Conservation (phyloP, 129 eudicot genomes). For the Saussurea involucrata region DNA sequence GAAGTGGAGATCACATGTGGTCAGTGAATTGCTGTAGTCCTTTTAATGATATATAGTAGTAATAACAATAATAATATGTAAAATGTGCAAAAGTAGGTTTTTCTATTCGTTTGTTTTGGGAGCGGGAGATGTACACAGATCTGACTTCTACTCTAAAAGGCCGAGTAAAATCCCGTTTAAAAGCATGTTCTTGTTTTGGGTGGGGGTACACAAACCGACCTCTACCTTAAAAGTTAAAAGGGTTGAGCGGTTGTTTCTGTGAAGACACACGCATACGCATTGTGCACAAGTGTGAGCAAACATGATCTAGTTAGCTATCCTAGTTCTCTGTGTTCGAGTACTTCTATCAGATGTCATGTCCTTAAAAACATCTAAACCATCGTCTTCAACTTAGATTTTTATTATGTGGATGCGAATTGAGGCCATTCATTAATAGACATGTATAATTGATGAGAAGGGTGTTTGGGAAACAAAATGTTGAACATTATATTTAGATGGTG, state of each 20-base stretch:
- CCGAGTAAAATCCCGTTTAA: too few species aligned
- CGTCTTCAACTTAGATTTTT: not conserved
- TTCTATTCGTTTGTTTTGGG: too few species aligned
- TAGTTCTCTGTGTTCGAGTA: not conserved
- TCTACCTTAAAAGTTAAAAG: too few species aligned
- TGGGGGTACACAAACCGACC: too few species aligned
- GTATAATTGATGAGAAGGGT: not conserved
- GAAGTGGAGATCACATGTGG: slow-evolving; percentile 21
- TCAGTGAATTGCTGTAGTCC: slow-evolving; percentile 1
- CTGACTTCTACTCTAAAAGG: too few species aligned
- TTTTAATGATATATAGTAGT: not conserved
- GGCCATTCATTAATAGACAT: not conserved
- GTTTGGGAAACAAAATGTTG: not conserved
- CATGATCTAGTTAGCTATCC: not conserved
- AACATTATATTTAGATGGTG: not conserved
- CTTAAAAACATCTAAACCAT: not conserved
- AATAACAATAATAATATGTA: not conserved
- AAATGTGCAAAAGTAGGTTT: too few species aligned
- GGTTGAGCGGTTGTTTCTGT: not conserved
- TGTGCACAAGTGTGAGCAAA: not conserved
- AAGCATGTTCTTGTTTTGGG: too few species aligned
- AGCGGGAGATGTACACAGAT: too few species aligned
- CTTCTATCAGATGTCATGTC: not conserved
- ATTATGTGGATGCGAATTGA: not conserved
- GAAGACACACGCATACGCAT: not conserved